phyloP scores from a whole-genome alignment of 1,284 basidiomycete genomes.

The Gastroboletus turbinatus region DNA sequence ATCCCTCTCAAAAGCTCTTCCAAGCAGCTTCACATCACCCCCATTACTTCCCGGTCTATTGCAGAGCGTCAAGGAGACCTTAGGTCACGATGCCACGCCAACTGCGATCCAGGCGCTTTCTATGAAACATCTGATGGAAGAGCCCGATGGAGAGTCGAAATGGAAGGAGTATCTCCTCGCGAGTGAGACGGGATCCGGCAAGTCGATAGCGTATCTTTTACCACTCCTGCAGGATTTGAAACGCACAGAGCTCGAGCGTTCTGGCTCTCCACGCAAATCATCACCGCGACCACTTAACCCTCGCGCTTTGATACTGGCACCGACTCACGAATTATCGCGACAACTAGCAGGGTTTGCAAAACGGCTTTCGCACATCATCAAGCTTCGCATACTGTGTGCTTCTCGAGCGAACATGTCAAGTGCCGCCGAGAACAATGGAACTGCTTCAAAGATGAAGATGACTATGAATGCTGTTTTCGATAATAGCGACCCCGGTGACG shows the following conservation, averaged over 20 bases:
- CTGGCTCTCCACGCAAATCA: constrained; percentile 4
- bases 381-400: constrained; percentile 72
- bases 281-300: constrained; percentile 48
- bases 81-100: constrained; percentile 56
- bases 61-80: constrained; percentile 50
- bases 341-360: constrained; percentile 78
- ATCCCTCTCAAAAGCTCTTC: constrained; percentile 18
- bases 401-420: constrained; percentile 58
- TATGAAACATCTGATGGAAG: constrained; percentile 56
- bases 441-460: constrained; percentile 52
- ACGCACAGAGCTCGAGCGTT: constrained; percentile 43
- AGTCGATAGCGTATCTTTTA: constrained; percentile 86
- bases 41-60: constrained; percentile 66
- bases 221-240: constrained; percentile 81
- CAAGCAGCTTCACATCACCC: constrained; percentile 53
- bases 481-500: constrained; percentile 15
- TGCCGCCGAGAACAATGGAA: constrained; percentile 36
- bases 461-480: constrained; percentile 18
- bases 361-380: constrained; percentile 67
- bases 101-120: constrained; percentile 77
- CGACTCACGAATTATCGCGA: constrained; percentile 84
- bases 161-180: constrained; percentile 71
- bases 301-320: constrained; percentile 77
- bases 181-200: constrained; percentile 87
- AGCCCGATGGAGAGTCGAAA: constrained; percentile 15